A percentile compares a stretch with the other conserved stretches of the same genome.
Conservation (phyloP, 129 eudicot species). For the Artemisia tridentata region DNA sequence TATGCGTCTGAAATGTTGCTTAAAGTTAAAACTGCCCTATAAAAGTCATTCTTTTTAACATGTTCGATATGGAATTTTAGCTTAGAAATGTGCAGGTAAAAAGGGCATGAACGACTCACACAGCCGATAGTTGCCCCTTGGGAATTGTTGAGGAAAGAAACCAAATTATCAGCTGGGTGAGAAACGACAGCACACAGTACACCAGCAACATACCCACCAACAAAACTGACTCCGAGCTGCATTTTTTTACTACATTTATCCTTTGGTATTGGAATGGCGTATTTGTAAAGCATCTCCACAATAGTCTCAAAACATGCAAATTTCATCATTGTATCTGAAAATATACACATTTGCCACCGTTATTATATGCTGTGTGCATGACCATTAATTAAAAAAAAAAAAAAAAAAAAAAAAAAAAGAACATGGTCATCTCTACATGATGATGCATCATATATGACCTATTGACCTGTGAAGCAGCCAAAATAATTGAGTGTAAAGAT, state of each 20-base stretch:
- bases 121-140: constrained; percentile 74
- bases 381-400: not conserved
- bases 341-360: constrained; percentile 11
- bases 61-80: not conserved
- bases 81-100: not conserved
- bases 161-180: constrained; percentile 93
- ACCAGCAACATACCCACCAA: constrained; percentile 90
- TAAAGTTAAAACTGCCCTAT: not conserved
- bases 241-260: constrained; percentile 65
- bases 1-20: not conserved
- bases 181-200: constrained; percentile 83
- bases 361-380: not conserved
- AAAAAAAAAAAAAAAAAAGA: not conserved
- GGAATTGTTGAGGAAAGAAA: constrained; percentile 87
- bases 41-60: not conserved
- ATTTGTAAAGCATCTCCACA: constrained; percentile 72
- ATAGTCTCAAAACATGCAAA: constrained; percentile 81
- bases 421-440: not conserved
- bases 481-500: not conserved
- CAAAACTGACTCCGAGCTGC: constrained; percentile 94
- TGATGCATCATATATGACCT: not conserved
- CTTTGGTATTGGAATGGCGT: constrained; percentile 76
- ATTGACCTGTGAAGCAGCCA: not conserved
- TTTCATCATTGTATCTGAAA: constrained; percentile 92
- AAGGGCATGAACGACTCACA: constrained; percentile 36